Base-by-base conservation (phyloP, 2,329 filamentous ascomycete species). In the Aschersonia sp. region DNA sequence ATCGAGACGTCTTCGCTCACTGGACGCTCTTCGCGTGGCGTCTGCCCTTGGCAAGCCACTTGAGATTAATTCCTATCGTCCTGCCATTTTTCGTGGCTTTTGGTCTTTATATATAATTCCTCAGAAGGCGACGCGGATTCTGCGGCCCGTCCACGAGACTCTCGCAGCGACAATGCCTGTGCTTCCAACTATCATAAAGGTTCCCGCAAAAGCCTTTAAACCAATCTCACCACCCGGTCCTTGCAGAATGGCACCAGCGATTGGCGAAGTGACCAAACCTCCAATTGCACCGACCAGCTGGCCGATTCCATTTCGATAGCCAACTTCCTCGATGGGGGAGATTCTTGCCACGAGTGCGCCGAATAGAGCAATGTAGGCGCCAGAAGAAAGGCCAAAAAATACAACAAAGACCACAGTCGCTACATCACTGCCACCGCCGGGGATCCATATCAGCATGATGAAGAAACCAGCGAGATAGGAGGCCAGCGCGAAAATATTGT, bases 271-370 rank as follows among this genome's bases (percentile, higher is more conserved):
- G 1, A 50, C 35, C 33, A 56, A 47, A 30, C 49, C 51, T 7
- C 53, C 55, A 6, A 56, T 30, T 10, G 55, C 49, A 32, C 50
- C 46, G 29, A 51, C 40, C 22, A 54, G 43, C 9, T 47, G 51
- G 5, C 51, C 46, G n/a, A 55, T 43, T 30, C 77, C 77, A 6
- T 69, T 74, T 6, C 76, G 65, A 2, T 73, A 65, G 1, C 77
- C 78, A 9, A 79, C 70, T 53, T 76, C 67, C 4, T 67, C 62
- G 42, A 76, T 64, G 46, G 74, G 70, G 0, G 70, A 72, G 46
- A 79, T 73, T 49, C 78, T 71, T 1, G 58, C 59, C 7, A 58
- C 48, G 12, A 60, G 52, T 6, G 57, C 58, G 2, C 53, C 54
- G 9, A 54, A 50, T 9, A 63, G 50, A 14, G 55, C 51, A 44